These are phyloP conservation scores for Limonium bicolor DNA, from an alignment of 148 eudicot genomes.

Conservation along the genomic window DNA sequence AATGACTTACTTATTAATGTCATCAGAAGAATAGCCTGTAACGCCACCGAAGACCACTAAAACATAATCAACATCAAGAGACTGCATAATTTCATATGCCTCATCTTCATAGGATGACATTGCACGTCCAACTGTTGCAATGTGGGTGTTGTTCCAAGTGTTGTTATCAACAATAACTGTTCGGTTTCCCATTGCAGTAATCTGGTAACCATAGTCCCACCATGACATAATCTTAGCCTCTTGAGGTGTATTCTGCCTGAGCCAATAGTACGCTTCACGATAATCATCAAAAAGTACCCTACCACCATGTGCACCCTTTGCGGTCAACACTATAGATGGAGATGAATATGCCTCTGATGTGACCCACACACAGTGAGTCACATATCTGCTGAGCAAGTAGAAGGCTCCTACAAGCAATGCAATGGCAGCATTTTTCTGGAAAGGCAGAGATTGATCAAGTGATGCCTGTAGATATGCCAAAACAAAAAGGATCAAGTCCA, in stretches of 20 bases:
- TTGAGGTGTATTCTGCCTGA: constrained; percentile 82
- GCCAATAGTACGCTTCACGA: constrained; percentile 98
- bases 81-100: constrained; percentile 90
- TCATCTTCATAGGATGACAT: constrained; percentile 98
- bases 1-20: constrained; percentile 77
- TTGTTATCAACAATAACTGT: constrained; percentile 97
- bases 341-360: constrained; percentile 99
- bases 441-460: constrained; percentile 72
- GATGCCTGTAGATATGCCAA: constrained; percentile 45
- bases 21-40: constrained; percentile 97
- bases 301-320: constrained; percentile 85
- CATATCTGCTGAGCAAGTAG: constrained; percentile 89
- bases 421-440: constrained; percentile 62
- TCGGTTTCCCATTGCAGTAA: constrained; percentile 97
- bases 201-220: constrained; percentile 99
- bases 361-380: constrained; percentile 90
- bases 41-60: constrained; percentile 98
- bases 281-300: constrained; percentile 96
- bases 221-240: constrained; percentile 98
- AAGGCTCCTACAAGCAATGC: constrained; percentile 90
- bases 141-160: constrained; percentile 98
- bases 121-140: constrained; percentile 97
- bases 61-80: constrained; percentile 94
- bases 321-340: constrained; percentile 93
- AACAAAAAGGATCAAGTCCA: not conserved